Evolutionary conservation across 2,329 filamentous ascomycete genomes (phyloP).

Genomic region (Monosporascus cannonballus): DNA sequence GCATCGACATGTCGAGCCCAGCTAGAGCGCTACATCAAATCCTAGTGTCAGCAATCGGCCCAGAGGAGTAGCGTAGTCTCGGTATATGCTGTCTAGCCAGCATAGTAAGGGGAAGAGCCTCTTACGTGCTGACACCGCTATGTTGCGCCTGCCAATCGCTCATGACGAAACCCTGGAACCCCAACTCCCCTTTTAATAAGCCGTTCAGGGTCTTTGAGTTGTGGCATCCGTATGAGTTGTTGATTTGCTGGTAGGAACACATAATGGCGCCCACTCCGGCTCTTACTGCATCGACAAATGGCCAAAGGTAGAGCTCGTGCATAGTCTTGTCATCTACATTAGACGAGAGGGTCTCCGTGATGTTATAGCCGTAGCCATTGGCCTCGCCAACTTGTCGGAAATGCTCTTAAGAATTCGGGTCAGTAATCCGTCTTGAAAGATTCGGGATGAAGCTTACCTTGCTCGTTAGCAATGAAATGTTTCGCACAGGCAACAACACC

Average conservation of each 20-base stretch:
- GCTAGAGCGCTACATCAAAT: constrained; percentile 49
- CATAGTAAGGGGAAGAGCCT: not conserved
- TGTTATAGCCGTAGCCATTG: constrained; percentile 52
- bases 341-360: constrained; percentile 50
- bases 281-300: constrained; percentile 65
- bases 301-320: constrained; percentile 74
- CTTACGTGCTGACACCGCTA: constrained; percentile 45
- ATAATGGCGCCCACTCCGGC: constrained; percentile 60
- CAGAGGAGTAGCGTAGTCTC: not conserved
- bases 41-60: not conserved
- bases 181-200: constrained; percentile 71
- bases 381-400: constrained; percentile 60
- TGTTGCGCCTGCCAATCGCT: constrained; percentile 78
- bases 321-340: constrained; percentile 68
- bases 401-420: constrained; percentile 44
- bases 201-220: constrained; percentile 73
- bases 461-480: constrained; percentile 65
- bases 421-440: constrained; percentile 3
- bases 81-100: not conserved
- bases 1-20: constrained; percentile 85
- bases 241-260: constrained; percentile 71
- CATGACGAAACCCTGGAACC: constrained; percentile 76
- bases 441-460: constrained; percentile 31
- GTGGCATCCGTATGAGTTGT: constrained; percentile 75
- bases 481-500: constrained; percentile 76